Conservation (phyloP, 345 rosid genomes). For the Diplotaxis tenuifolia region DNA sequence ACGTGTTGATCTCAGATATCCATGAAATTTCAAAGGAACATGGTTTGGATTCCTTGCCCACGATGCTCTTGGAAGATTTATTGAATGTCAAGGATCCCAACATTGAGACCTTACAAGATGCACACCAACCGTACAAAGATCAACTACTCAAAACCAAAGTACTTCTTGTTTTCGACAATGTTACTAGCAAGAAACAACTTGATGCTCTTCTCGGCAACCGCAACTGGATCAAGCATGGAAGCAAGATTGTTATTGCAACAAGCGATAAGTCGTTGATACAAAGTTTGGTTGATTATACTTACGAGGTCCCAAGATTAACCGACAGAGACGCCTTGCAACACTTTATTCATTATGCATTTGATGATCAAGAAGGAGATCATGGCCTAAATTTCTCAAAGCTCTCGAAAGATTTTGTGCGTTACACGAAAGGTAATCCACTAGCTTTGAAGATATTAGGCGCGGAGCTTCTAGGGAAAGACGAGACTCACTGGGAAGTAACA, state of each 20-base stretch:
- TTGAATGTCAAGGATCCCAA: background rate
- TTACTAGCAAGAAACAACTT: conserved; percentile 15
- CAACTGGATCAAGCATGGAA: conserved; percentile 20
- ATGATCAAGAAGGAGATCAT: background rate
- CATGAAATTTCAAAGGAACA: background rate
- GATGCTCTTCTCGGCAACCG: background rate
- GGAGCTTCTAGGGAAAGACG: background rate
- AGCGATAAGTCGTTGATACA: background rate
- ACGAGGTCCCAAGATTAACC: conserved; percentile 15
- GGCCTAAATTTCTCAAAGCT: background rate
- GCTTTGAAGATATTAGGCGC: conserved; percentile 41
- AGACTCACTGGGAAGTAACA: conserved; percentile 21
- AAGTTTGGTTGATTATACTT: background rate
- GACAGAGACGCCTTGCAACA: conserved; percentile 17
- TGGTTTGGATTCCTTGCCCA: background rate
- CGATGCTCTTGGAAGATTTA: background rate
- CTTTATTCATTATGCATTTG: conserved; percentile 22
- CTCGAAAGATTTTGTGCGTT: conserved; percentile 5
- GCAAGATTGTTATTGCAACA: conserved; percentile 27
- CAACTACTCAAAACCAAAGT: conserved; percentile 2
- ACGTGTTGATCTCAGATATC: background rate
- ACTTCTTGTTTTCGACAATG: conserved; percentile 11
- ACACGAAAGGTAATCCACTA: conserved; percentile 39
- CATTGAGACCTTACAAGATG: background rate
- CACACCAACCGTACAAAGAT: background rate